phyloP scores from a whole-genome alignment of 108 stramenopile genomes.

The Parietichytrium sp. region DNA sequence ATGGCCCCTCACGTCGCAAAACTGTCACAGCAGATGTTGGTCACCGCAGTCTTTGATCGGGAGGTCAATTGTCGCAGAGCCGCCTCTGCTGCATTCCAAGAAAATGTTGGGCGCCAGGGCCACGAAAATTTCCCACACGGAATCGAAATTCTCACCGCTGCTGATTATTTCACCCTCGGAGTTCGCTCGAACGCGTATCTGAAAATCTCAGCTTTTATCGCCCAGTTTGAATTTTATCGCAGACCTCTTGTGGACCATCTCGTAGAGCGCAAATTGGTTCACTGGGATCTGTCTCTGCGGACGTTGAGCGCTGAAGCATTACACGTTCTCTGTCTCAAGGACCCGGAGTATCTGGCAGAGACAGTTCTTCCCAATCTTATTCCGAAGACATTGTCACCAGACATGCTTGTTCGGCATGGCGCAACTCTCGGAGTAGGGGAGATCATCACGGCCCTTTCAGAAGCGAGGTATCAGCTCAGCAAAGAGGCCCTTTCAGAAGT shows the following conservation, averaged over 20 bases:
- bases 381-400: conserved; percentile 64
- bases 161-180: conserved; percentile 94
- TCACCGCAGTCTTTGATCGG: conserved; percentile 89
- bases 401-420: conserved; percentile 77
- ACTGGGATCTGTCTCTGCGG: conserved; percentile 88
- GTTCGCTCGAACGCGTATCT: conserved; percentile 80
- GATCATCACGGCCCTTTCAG: conserved; percentile 69
- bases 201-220: conserved; percentile 68
- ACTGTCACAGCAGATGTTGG: conserved; percentile 73
- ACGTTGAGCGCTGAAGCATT: conserved; percentile 73
- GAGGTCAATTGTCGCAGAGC: conserved; percentile 96
- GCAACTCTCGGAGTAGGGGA: conserved; percentile 79
- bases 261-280: conserved; percentile 69
- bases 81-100: conserved; percentile 95
- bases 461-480: neutral
- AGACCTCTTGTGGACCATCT: conserved; percentile 74
- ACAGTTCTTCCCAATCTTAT: conserved; percentile 72
- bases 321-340: conserved; percentile 60
- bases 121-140: conserved; percentile 85
- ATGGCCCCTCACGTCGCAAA: conserved; percentile 69
- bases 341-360: conserved; percentile 60
- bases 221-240: conserved; percentile 78
- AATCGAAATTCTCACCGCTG: conserved; percentile 84
- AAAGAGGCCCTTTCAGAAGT: conserved; percentile 49
- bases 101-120: conserved; percentile 65